These are phyloP conservation scores for Calocybe gangraenosa DNA, from an alignment of 768 basidiomycete genomes.

Conservation along the genomic window DNA sequence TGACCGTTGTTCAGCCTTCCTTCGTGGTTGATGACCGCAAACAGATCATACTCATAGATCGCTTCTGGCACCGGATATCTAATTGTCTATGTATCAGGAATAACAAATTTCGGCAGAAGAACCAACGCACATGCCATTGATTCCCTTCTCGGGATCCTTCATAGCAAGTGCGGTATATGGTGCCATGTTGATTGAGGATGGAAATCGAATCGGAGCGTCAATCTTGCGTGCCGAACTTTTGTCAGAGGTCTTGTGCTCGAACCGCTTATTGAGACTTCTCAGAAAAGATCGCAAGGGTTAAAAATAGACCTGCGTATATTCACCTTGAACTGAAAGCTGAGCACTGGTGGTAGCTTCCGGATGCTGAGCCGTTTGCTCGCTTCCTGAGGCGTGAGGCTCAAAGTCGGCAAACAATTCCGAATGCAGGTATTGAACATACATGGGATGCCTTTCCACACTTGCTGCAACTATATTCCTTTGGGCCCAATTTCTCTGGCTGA, in stretches of 20 bases:
- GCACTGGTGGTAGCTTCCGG: slow-evolving; percentile 78
- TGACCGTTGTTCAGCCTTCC: slow-evolving; percentile 94
- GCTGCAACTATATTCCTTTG: slow-evolving; percentile 79
- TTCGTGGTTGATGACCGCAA: slow-evolving; percentile 92
- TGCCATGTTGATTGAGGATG: slow-evolving; percentile 82
- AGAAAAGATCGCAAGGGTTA: not conserved
- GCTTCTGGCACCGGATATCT: slow-evolving; percentile 55
- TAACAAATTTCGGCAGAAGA: not conserved
- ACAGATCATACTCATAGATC: slow-evolving; percentile 87
- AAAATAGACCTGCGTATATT: not conserved
- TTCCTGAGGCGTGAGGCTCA: slow-evolving; percentile 37
- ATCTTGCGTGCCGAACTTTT: slow-evolving; percentile 80
- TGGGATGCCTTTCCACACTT: slow-evolving; percentile 74
- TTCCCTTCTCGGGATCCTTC: slow-evolving; percentile 47
- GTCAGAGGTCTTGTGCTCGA: slow-evolving; percentile 80
- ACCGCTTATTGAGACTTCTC: slow-evolving; percentile 53
- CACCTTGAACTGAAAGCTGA: slow-evolving; percentile 96
- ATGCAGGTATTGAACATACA: slow-evolving; percentile 30
- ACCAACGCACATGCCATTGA: slow-evolving; percentile 24
- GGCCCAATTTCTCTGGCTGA: slow-evolving; percentile 75
- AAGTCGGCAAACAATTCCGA: not conserved
- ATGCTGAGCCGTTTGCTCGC: slow-evolving; percentile 86
- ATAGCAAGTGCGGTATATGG: slow-evolving; percentile 72
- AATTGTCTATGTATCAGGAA: not conserved
- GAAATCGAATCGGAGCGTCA: slow-evolving; percentile 77